phyloP scores from a whole-genome alignment of 1,139 yeast genomes.

The Eremothecium cymbalariae region DNA sequence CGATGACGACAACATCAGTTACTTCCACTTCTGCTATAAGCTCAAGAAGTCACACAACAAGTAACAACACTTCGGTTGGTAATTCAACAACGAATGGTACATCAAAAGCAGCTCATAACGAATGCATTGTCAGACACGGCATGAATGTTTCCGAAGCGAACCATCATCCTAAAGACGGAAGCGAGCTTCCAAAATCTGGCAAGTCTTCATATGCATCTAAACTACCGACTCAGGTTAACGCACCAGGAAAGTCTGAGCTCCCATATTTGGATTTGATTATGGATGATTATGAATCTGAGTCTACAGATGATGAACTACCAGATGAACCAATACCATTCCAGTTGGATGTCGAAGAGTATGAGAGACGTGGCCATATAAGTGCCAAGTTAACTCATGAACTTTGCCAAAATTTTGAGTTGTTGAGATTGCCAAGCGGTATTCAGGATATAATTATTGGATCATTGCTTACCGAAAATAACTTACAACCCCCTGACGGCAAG shows the following conservation, averaged over 20 bases:
- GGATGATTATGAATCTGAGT: slow-evolving; percentile 18
- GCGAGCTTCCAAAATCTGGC: too few relatives aligned
- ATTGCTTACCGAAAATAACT: slow-evolving; percentile 19
- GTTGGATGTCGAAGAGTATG: slow-evolving; percentile 14
- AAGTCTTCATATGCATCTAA: too few relatives aligned
- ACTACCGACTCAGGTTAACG: not conserved
- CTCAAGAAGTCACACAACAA: too few relatives aligned
- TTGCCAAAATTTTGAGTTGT: slow-evolving; percentile 32
- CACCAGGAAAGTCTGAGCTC: slow-evolving; percentile 1
- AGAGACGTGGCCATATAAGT: slow-evolving; percentile 9
- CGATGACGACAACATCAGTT: slow-evolving; percentile 11
- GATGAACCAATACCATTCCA: slow-evolving; percentile 22
- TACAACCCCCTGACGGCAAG: slow-evolving; percentile 20
- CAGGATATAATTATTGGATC: slow-evolving; percentile 42
- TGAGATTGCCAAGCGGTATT: slow-evolving; percentile 61
- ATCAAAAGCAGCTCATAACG: not conserved
- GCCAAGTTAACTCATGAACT: slow-evolving; percentile 14
- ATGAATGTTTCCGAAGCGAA: not conserved
- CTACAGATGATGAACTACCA: slow-evolving; percentile 25
- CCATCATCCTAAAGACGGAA: slow-evolving; percentile 2
- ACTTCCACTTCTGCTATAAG: slow-evolving; percentile 13
- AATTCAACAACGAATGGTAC: slow-evolving; percentile 6
- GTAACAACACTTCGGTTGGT: too few relatives aligned
- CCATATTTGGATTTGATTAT: slow-evolving; percentile 4
- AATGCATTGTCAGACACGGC: not conserved